Evolutionary conservation across 371 early-diverging fungal genomes (phyloP), one percentile per base, ranked within the genome.

Genomic region (Mortierella sp.): DNA sequence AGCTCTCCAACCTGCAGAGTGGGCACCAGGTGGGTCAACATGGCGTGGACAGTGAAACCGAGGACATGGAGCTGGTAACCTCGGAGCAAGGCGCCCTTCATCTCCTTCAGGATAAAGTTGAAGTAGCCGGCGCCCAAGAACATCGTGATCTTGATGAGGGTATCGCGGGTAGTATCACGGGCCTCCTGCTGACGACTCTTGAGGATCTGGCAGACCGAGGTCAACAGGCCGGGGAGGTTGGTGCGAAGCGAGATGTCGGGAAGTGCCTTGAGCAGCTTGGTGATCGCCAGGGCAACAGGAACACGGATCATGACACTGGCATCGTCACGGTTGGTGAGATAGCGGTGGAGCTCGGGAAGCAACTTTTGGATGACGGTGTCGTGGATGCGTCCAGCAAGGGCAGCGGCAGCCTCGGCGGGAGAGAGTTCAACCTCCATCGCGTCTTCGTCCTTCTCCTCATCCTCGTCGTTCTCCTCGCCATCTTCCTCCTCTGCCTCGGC

Each of bases 51-150:
- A 0, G 98, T 97, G 86, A 92, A 98, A 11, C 95, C 96, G 19
- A 99, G 92, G 9, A 99, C 96, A 81, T 99, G 99, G 45, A 94
- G 87, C 81, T 96, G 95, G 72, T 95, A 96, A 48, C 99, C 99
- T 22, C 95, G 90, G 26, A 90, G 89, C 66, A 99, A 86, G 5
- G 95, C 93, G 16, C 93, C 87, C 55, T 88, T 86, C 64, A 99
- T 90, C 82, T 97, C 97, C 68, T 92, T 94, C 43, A 99, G 82
- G 47, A 98, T 91, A 83, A 96, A 98, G 5, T 89, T 89, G 65
- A 99, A 91, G 84, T 96, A 97, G 5, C 86, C 66, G 0, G 96
- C 91, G 1, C 98, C 98, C 22, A 99, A 87, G 81, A 95, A 92
- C 50, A 90, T 90, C 24, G 93, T 90, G 48, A 98, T 95, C 77